Conservation (phyloP, 768 basidiomycete species). For the Hygrophorus pudorinus region DNA sequence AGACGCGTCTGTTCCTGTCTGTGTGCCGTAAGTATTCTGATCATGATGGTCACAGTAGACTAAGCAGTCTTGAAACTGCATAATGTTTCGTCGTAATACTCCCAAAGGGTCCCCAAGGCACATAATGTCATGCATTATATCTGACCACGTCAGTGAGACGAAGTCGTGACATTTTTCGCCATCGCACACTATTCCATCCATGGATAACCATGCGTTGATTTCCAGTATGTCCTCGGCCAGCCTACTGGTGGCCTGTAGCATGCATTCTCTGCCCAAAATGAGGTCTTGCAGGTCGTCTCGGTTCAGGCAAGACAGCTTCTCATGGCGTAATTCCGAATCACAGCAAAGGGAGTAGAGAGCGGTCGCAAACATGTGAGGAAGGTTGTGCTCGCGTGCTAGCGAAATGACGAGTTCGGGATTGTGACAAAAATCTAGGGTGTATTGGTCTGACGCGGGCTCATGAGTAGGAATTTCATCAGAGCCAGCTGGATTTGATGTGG, state of each 20-base stretch:
- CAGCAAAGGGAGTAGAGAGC: not conserved
- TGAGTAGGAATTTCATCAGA: not conserved
- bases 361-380: constrained; percentile 1
- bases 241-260: not conserved
- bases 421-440: not conserved
- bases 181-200: no score
- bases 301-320: not conserved
- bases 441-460: no score
- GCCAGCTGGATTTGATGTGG: not conserved
- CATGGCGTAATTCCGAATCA: not conserved
- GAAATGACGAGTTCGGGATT: constrained; percentile 8
- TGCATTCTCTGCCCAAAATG: constrained; percentile 1
- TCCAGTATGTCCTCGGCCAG: not conserved
- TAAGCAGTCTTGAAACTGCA: not conserved
- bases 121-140: not conserved
- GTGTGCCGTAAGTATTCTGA: no score
- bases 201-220: no score
- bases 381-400: constrained; percentile 4
- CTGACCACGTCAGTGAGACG: not conserved
- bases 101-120: not conserved
- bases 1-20: not conserved
- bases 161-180: no score
- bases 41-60: no score
- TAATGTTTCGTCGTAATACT: not conserved
- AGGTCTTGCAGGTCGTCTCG: not conserved